Percentiles rank a stretch among this genome's conserved stretches.
phyloP scores from a whole-genome alignment of 768 basidiomycete genomes.

The Lenzites betulinus region DNA sequence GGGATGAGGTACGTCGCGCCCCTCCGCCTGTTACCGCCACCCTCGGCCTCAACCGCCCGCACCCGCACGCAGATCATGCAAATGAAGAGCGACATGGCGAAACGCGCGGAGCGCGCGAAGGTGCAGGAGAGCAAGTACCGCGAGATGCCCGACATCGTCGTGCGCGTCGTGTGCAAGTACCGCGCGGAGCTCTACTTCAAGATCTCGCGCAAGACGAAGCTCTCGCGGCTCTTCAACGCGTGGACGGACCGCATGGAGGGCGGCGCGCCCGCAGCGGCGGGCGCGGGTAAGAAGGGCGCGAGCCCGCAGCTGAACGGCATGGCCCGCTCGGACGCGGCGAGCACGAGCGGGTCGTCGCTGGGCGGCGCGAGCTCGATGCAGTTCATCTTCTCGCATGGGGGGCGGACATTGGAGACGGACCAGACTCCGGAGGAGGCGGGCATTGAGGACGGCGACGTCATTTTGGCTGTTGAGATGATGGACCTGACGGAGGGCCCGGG shows the following conservation, averaged over 20 bases:
- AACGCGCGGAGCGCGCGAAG: conserved; percentile 77
- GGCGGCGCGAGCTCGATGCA: conserved; percentile 52
- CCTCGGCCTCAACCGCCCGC: conserved; percentile 1
- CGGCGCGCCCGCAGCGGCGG: conserved; percentile 1
- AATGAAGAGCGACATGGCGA: conserved; percentile 82
- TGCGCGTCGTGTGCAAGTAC: conserved; percentile 87
- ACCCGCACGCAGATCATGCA: conserved; percentile 56
- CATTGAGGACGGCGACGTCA: conserved; percentile 88
- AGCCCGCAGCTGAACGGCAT: conserved; percentile 47
- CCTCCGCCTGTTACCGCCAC: background rate
- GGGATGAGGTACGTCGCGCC: conserved; percentile 64
- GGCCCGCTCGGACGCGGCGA: conserved; percentile 49
- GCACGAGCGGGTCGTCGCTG: conserved; percentile 21
- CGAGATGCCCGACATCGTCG: conserved; percentile 86
- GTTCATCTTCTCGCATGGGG: conserved; percentile 86
- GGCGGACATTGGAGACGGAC: conserved; percentile 75
- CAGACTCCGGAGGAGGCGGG: conserved; percentile 85
- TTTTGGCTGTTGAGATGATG: conserved; percentile 88
- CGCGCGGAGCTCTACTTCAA: conserved; percentile 92
- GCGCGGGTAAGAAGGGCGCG: conserved; percentile 44
- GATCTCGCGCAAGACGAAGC: conserved; percentile 87
- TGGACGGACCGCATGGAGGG: conserved; percentile 89
- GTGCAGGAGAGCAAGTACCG: conserved; percentile 79
- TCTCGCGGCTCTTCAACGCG: conserved; percentile 79
- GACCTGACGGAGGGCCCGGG: conserved; percentile 76